Evolutionary conservation across 495 filamentous ascomycete genomes (phyloP).

Genomic region (Penicillium cinerascens): DNA sequence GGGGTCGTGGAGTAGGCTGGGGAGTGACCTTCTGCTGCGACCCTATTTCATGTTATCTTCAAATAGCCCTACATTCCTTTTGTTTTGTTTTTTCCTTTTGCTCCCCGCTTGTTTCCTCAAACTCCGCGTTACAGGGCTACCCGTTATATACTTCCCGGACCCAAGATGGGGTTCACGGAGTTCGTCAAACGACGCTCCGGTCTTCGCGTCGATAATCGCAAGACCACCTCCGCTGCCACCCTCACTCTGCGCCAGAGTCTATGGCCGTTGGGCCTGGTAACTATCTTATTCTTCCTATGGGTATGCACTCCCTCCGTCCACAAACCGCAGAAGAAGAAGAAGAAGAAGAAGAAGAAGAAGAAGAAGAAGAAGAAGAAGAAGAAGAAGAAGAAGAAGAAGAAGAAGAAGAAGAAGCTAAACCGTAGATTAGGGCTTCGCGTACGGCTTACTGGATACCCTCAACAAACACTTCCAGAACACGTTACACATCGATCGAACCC

Average conservation of each 20-base stretch:
- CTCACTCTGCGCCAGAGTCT: constrained; percentile 58
- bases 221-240: constrained; percentile 53
- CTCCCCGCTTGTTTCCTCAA: not conserved
- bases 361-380: no score
- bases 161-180: constrained; percentile 25
- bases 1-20: constrained; percentile 3
- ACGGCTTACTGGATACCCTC: constrained; percentile 44
- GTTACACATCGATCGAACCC: constrained; percentile 46
- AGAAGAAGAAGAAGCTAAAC: no score
- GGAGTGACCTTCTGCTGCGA: constrained; percentile 9
- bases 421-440: constrained; percentile 48
- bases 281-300: constrained; percentile 73
- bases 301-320: constrained; percentile 14
- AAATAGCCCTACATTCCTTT: not conserved
- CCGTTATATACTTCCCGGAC: not conserved
- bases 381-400: no score
- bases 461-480: constrained; percentile 56
- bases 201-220: constrained; percentile 40
- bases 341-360: no score
- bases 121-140: not conserved
- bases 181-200: constrained; percentile 34
- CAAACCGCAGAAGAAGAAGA: no score
- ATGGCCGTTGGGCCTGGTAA: constrained; percentile 45
- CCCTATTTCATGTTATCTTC: not conserved
- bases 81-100: not conserved